Conservation (phyloP, 2,329 filamentous ascomycete species). For the Calonectria multiphialidica region DNA sequence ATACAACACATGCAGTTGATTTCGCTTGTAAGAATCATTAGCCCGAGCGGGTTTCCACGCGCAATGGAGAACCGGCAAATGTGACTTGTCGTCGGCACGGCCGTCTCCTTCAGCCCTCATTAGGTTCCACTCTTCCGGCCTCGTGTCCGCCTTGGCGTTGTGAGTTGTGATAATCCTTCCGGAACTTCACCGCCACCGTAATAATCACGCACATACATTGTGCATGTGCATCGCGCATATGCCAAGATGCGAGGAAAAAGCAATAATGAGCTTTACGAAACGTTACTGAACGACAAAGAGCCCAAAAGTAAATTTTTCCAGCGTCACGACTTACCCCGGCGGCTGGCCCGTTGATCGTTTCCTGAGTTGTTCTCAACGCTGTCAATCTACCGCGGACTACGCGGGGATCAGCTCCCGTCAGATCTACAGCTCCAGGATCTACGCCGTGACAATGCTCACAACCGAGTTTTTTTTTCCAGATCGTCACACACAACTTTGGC, state of each 20-base stretch:
- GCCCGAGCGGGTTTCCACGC: not conserved
- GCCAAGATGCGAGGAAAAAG: not conserved
- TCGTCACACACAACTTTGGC: not conserved
- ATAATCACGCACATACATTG: not conserved
- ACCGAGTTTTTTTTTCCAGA: not conserved
- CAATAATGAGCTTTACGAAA: not conserved
- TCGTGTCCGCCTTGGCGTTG: not conserved
- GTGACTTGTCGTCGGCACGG: not conserved
- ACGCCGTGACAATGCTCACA: not conserved
- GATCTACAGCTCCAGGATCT: not conserved
- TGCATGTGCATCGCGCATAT: not conserved
- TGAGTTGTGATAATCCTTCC: not conserved
- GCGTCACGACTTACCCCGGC: not conserved
- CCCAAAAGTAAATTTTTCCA: not conserved
- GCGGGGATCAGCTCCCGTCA: not conserved
- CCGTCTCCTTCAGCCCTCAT: not conserved
- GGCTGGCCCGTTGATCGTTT: not conserved
- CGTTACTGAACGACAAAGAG: no score
- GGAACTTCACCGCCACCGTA: not conserved
- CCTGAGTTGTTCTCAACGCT: not conserved
- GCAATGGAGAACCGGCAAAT: not conserved
- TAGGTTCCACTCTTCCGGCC: not conserved
- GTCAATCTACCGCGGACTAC: not conserved
- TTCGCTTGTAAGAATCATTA: not conserved
- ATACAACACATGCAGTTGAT: not conserved